A percentile compares a stretch with the other conserved stretches of the same genome.
phyloP scores from a whole-genome alignment of 495 filamentous ascomycete species.

The Penicillium silybi region DNA sequence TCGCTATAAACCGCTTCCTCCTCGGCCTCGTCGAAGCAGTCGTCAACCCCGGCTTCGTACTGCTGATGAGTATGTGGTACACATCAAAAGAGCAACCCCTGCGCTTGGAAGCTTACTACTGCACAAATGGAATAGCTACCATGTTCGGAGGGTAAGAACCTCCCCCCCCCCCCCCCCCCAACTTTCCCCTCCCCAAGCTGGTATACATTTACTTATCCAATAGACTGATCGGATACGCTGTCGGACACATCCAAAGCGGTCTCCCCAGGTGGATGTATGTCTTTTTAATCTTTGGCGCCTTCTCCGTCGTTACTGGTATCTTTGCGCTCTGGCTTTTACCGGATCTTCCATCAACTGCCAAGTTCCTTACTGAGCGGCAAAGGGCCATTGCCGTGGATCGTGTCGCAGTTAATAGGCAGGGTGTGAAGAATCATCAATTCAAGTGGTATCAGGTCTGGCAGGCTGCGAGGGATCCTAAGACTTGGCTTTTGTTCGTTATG shows the following conservation, averaged over 20 bases:
- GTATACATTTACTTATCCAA: slow-evolving; percentile 2
- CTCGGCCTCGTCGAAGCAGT: slow-evolving; percentile 53
- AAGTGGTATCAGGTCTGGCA: slow-evolving; percentile 47
- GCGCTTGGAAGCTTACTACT: slow-evolving; percentile 51
- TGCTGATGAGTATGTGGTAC: slow-evolving; percentile 59
- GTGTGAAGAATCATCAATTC: slow-evolving; percentile 45
- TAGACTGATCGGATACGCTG: slow-evolving; percentile 52
- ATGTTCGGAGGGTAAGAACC: slow-evolving; percentile 48
- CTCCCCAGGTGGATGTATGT: slow-evolving; percentile 47
- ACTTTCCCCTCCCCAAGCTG: too few species aligned
- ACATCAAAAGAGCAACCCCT: slow-evolving; percentile 49
- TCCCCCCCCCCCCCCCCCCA: too few species aligned
- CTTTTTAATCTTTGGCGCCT: slow-evolving; percentile 46
- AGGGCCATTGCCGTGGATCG: slow-evolving; percentile 41
- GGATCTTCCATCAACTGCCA: slow-evolving; percentile 42
- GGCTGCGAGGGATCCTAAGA: slow-evolving; percentile 45
- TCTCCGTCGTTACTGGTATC: slow-evolving; percentile 33
- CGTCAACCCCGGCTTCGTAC: slow-evolving; percentile 54
- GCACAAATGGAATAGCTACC: slow-evolving; percentile 52
- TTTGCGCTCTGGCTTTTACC: slow-evolving; percentile 37
- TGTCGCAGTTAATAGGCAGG: slow-evolving; percentile 39
- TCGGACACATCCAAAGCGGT: slow-evolving; percentile 44
- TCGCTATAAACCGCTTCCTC: slow-evolving; percentile 45
- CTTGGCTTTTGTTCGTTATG: slow-evolving; percentile 42
- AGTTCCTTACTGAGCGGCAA: slow-evolving; percentile 41